phyloP scores from a whole-genome alignment of 208 protist species.

The Wallacemonas rigidus region DNA sequence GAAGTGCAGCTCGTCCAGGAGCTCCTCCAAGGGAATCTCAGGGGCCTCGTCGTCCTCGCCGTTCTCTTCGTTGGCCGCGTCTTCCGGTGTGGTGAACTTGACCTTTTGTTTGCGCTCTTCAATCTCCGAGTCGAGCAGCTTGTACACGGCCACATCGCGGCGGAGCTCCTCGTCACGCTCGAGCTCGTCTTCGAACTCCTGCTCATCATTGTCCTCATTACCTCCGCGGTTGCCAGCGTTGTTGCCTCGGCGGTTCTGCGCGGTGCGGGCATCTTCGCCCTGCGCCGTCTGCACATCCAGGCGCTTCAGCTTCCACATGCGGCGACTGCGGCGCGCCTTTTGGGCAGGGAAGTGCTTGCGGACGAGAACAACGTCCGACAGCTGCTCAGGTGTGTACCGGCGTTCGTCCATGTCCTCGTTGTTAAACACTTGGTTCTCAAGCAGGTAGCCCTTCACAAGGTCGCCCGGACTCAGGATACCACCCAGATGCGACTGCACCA shows the following conservation, averaged over 20 bases:
- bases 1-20: constrained; percentile 85
- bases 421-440: constrained; percentile 91
- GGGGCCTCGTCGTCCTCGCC: constrained; percentile 70
- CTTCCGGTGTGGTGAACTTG: constrained; percentile 6
- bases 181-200: constrained; percentile 88
- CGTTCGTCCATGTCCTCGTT: constrained; percentile 81
- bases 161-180: constrained; percentile 84
- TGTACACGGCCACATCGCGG: constrained; percentile 84
- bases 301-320: constrained; percentile 82
- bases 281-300: constrained; percentile 66
- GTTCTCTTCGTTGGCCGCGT: constrained; percentile 25
- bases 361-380: constrained; percentile 94
- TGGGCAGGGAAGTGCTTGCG: constrained; percentile 93
- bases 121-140: constrained; percentile 56
- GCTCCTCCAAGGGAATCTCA: constrained; percentile 73
- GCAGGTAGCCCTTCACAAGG: constrained; percentile 93
- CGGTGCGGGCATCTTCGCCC: constrained; percentile 51
- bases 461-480: constrained; percentile 94
- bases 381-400: constrained; percentile 70
- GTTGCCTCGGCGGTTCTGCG: constrained; percentile 37
- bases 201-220: constrained; percentile 44
- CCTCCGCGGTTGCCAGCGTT: background rate
- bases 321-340: constrained; percentile 59
- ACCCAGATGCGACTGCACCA: constrained; percentile 95
- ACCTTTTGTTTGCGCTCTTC: constrained; percentile 26